Evolutionary conservation across 225 moss, liverwort and hornwort species (phyloP), one percentile per base, ranked within the genome.

Genomic region (Lunularia cruciata): DNA sequence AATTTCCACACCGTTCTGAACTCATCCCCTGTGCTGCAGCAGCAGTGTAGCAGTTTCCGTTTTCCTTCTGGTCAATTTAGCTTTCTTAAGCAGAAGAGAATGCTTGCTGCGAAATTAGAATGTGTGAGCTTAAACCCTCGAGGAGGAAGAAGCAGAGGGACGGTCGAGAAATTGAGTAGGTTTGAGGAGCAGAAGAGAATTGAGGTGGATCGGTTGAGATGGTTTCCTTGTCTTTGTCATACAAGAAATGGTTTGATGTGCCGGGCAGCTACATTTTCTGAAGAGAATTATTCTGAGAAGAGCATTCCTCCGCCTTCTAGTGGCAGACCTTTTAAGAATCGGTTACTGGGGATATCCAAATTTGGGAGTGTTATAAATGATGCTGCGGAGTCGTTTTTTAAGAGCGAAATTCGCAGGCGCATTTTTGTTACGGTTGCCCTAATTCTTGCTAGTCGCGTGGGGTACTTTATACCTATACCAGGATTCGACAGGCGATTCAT

Each of bases 401-500:
- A 89, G 83, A 98, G 98, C 43, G 98, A 98, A 79, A 87, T 91
- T 76, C 87, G 93, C 46, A 86, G 93, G 75, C 89, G 98, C 13
- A 78, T 89, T 26, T 98, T 87, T 72, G 98, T 98, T n/a, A 98
- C 98, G 0, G 74, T 91, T 30, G 75, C 89, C 52, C 86, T 98
- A 42, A 85, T 98, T 32, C 93, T 91, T 91, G 93, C 89, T 39
- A 98, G 98, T 64, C 90, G 98, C n/a, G 87, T 89, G 30, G 98
- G 98, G 19, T 98, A 98, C 71, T 98, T 98, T 46, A 80, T 98
- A 33, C 98, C 98, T 27, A 77, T 98, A 65, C 93, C 93, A 62
- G 98, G 98, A 14, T 98, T 93, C 32, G 98, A 91, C 85, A 90
- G 98, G 47, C 98, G 98, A 28, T 85, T 84, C 47, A 89, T 98